Evolutionary conservation across 2,329 filamentous ascomycete genomes (phyloP), one percentile per base, ranked within the genome.

Genomic region (Calonectria honghensis): DNA sequence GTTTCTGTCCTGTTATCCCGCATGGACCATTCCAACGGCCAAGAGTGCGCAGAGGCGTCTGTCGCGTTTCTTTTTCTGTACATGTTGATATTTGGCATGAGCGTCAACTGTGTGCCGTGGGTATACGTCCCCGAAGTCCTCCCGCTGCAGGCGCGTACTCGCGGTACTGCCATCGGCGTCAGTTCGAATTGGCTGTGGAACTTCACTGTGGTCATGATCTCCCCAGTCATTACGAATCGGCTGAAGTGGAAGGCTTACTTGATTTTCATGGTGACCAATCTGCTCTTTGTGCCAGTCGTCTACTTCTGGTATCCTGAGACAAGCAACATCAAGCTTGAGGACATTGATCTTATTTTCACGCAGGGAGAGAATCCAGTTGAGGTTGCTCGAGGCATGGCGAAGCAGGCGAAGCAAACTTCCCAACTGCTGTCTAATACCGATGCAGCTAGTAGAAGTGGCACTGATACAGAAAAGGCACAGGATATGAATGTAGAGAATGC

Each of bases 121-220:
- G 54, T 61, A 27, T 61, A 61, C 27, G 54, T 61, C 1, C 54
- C 54, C 0, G 54, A 61, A 27, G 27, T 61, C n/a, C 54, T 61
- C 1, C 32, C 54, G 10, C 6, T 61, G 14, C 54, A 61, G 13
- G 32, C 54, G 27, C 32, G 54, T 4, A 61, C 54, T 4, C 54
- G 54, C 9, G 54, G 54, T 18, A 39, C 54, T 7, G 54, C 32
- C 2, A 61, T 61, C 4, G 54, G 54, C 11, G 27, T 61, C 10
- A 61, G 54, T 35, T 61, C 32, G 18, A 61, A 61, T 6, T 61
- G 54, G 54, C 32, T 61, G 32, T 61, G 32, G 32, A 61, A 61
- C 16, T 61, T 61, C 11, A 27, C 54, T 4, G 54, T 61, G 11
- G 54, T 61, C 3, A 61, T 61, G 54, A 61, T 61, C 20, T 61